phyloP scores from a whole-genome alignment of 352 stramenopile genomes.

The Globisporangium mamillatum region DNA sequence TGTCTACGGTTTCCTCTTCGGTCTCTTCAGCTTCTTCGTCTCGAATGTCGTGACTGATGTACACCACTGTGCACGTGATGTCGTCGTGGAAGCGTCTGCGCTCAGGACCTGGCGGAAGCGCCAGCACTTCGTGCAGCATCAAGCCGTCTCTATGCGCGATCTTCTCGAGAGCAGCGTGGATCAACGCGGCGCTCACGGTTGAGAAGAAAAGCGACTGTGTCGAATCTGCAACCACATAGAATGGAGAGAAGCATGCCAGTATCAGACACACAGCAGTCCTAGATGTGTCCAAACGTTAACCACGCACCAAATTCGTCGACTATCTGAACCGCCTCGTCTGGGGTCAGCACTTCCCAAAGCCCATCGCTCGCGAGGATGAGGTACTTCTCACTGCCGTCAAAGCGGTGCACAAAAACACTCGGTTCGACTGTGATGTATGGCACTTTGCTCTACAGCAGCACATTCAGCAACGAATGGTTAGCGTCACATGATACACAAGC shows the following conservation, averaged over 20 bases:
- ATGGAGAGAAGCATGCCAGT: background rate
- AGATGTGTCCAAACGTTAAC: too few species aligned
- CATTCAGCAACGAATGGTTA: background rate
- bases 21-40: constrained; percentile 13
- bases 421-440: constrained; percentile 78
- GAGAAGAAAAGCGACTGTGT: constrained; percentile 57
- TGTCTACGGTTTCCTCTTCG: constrained; percentile 2
- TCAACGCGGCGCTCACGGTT: constrained; percentile 49
- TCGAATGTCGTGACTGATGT: constrained; percentile 29
- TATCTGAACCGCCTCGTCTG: constrained; percentile 62
- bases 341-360: constrained; percentile 76
- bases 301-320: constrained; percentile 61
- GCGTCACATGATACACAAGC: background rate
- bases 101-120: constrained; percentile 41
- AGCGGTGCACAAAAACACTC: constrained; percentile 43
- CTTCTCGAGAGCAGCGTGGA: constrained; percentile 72
- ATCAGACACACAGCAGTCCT: too few species aligned
- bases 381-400: constrained; percentile 60
- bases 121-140: constrained; percentile 66
- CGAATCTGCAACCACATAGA: constrained; percentile 23
- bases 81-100: constrained; percentile 72
- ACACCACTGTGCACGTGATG: constrained; percentile 78
- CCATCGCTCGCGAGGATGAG: constrained; percentile 82
- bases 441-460: constrained; percentile 53
- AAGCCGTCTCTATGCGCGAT: constrained; percentile 64